Base-by-base conservation (phyloP, 768 basidiomycete species). In the Tephrocybe rancida region DNA sequence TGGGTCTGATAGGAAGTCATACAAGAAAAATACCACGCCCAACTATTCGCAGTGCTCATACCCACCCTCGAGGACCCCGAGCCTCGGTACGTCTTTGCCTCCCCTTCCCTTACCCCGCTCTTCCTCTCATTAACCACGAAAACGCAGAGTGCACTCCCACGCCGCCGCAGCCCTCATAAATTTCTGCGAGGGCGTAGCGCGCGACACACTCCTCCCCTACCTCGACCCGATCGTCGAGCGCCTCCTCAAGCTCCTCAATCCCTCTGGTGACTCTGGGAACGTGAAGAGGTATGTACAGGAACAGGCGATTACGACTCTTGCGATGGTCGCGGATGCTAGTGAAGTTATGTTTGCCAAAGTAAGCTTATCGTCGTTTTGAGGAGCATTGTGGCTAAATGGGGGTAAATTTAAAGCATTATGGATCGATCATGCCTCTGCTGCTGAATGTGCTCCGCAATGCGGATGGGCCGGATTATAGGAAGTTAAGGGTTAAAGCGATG, bases 121-220 rank as follows among this genome's bases (percentile, higher is more conserved):
- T 43, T 34, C 42, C 9, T 27, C 41, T 4, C 9, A 9, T 18
- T 50, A 27, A 35, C 26, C 16, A 21, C 29, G 39, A 24, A 8
- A 19, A 35, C 11, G 35, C 58, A 0, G 92, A 22, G 90, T 95
- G 0, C 92, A 93, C 56, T 79, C 91, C 0, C 92, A 95, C 62
- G 90, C 93, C 1, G 90, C 92, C 0, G 88, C 92, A 0, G 92
- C 92, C 0, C 76, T 95, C 21, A 92, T 94, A 67, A 95, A 95
- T 66, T 94, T 94, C 72, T 95, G 92, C 67, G 88, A 94, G 65
- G 90, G 91, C 30, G 90, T 91, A 30, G 87, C 84, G 59, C 79
- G 84, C 14, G 82, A 88, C 21, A 86, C 83, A 0, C 79, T 92
- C 9, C 61, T 87, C 0, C 88, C 89, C 0, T 92, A 90, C 67